Evolutionary conservation across 2,329 filamentous ascomycete species (phyloP).

Genomic region (Fusarium succisae): DNA sequence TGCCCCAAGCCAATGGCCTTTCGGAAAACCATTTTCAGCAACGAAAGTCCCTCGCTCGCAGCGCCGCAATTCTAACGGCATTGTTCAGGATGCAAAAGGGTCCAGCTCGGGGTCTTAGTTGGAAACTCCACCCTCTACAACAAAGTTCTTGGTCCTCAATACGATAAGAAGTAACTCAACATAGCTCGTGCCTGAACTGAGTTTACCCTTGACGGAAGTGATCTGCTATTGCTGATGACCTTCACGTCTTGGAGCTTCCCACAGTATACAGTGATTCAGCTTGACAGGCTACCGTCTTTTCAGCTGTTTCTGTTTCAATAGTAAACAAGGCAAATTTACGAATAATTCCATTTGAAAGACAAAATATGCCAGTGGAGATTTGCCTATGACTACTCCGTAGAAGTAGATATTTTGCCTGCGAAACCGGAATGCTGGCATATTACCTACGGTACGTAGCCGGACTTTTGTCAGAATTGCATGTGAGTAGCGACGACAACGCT

Average conservation of each 20-base stretch:
- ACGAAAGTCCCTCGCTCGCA: constrained; percentile 8
- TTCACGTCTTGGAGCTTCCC: background rate
- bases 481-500: background rate
- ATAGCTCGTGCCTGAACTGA: background rate
- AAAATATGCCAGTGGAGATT: background rate
- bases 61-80: background rate
- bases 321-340: background rate
- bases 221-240: background rate
- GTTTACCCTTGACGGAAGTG: background rate
- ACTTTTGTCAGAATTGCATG: background rate
- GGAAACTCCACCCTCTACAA: background rate
- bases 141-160: background rate
- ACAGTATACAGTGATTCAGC: background rate
- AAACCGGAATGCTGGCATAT: constrained; percentile 29
- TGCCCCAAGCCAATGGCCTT: background rate
- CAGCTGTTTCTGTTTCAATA: background rate
- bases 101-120: background rate
- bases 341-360: background rate
- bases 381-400: background rate
- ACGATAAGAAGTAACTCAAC: background rate
- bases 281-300: background rate
- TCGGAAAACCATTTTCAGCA: background rate
- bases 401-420: background rate
- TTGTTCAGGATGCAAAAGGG: background rate
- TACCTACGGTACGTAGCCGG: background rate